Evolutionary conservation across 768 basidiomycete species (phyloP).

Genomic region (Termitomyces heimii): DNA sequence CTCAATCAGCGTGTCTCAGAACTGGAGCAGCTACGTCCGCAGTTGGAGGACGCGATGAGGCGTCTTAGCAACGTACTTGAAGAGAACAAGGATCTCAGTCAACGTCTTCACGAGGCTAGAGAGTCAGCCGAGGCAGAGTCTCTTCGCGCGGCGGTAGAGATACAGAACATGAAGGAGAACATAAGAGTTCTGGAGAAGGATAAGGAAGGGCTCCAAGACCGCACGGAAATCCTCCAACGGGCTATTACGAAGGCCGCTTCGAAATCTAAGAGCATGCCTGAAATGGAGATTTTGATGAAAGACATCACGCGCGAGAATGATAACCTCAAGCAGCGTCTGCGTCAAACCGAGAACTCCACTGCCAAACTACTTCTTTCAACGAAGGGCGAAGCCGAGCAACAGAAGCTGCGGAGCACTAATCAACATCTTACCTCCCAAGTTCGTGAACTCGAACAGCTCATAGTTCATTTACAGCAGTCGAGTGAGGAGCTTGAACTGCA

Average conservation of each 20-base stretch:
- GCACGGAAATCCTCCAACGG: constrained; percentile 26
- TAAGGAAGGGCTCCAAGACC: constrained; percentile 21
- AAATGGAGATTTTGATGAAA: constrained; percentile 29
- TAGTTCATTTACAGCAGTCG: constrained; percentile 23
- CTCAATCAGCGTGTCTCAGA: constrained; percentile 8
- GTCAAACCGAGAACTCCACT: constrained; percentile 31
- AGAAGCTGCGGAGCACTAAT: constrained; percentile 29
- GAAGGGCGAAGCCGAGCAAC: constrained; percentile 21
- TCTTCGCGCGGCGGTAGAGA: constrained; percentile 4
- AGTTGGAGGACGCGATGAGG: constrained; percentile 4
- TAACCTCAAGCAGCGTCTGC: constrained; percentile 24
- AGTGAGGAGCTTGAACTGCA: constrained; percentile 20
- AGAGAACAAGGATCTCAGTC: constrained; percentile 19
- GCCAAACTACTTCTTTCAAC: constrained; percentile 27
- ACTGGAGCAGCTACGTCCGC: background rate
- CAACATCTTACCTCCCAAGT: constrained; percentile 22
- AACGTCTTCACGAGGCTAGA: constrained; percentile 15
- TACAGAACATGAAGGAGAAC: constrained; percentile 16
- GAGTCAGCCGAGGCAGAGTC: constrained; percentile 15
- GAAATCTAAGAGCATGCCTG: constrained; percentile 19
- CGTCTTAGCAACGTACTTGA: constrained; percentile 17
- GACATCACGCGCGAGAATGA: constrained; percentile 38
- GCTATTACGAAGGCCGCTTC: constrained; percentile 20
- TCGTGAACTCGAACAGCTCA: constrained; percentile 26
- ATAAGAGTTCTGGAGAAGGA: constrained; percentile 21